These are phyloP conservation scores for Solanum pennellii DNA, from an alignment of 257 asterid species.

Conservation along the genomic window DNA sequence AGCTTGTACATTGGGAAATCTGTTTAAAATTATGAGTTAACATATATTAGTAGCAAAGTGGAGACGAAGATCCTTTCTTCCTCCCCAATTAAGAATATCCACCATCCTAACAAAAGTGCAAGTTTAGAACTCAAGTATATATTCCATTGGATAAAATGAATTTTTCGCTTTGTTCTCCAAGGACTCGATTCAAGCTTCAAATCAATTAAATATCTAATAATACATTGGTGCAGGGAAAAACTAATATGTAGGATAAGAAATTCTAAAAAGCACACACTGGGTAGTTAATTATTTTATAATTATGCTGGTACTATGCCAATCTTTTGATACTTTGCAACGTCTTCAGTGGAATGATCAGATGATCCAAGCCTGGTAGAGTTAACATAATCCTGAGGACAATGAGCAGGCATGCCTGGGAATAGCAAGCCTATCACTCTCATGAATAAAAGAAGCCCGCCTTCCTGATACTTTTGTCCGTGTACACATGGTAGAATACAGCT, in stretches of 20 bases:
- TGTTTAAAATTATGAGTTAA: not conserved
- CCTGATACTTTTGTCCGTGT: conserved; percentile 37
- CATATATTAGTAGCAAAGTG: not conserved
- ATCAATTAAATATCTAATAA: not conserved
- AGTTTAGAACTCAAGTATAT: no score
- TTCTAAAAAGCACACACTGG: not conserved
- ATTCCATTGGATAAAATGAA: no score
- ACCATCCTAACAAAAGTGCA: no score
- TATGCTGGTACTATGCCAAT: not conserved
- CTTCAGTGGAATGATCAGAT: not conserved
- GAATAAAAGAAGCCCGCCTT: conserved; percentile 18
- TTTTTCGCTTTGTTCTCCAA: no score
- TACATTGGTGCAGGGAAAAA: not conserved
- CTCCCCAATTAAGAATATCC: not conserved
- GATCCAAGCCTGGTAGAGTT: conserved; percentile 39
- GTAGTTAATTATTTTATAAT: not conserved
- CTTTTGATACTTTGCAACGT: not conserved
- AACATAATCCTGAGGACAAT: conserved; percentile 41
- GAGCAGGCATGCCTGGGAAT: conserved; percentile 37
- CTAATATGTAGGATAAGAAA: not conserved
- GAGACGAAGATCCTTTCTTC: not conserved
- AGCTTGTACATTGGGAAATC: not conserved
- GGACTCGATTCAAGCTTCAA: not conserved
- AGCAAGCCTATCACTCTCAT: conserved; percentile 24
- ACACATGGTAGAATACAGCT: conserved; percentile 33